Percentiles rank a stretch among this genome's conserved stretches.
Conservation (phyloP, 225 moss, liverwort and hornwort genomes). For the Pleurozium schreberi region DNA sequence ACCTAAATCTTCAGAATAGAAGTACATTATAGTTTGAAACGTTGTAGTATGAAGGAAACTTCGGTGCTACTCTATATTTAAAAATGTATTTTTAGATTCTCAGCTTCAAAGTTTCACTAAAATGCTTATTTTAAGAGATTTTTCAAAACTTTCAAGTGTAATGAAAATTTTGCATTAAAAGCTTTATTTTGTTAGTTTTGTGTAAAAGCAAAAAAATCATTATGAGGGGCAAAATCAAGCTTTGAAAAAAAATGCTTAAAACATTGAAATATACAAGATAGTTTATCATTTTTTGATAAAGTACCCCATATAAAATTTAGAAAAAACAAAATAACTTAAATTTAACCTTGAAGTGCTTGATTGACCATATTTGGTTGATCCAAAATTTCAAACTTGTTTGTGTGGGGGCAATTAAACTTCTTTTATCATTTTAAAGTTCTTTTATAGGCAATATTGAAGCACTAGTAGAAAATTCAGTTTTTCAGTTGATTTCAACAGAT, state of each 20-base stretch:
- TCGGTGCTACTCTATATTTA: not conserved
- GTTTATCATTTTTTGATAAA: not conserved
- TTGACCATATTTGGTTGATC: no score
- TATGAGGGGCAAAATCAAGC: not conserved
- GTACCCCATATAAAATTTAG: accelerated
- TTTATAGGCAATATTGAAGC: no score
- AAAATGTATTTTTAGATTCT: not conserved
- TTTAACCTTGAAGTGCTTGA: no score
- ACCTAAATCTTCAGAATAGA: not conserved
- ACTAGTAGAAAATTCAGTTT: no score
- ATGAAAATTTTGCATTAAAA: accelerated
- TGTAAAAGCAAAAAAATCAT: not conserved
- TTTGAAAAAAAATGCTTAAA: not conserved
- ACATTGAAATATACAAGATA: not conserved
- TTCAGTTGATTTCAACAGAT: no score
- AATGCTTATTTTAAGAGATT: not conserved
- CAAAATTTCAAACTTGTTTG: no score
- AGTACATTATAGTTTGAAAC: no score
- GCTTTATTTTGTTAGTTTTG: not conserved
- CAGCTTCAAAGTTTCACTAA: not conserved
- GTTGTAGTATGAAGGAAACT: not conserved
- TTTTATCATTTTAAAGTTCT: no score
- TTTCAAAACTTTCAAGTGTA: not conserved
- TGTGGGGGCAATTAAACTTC: no score
- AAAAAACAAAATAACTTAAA: not conserved